These are phyloP conservation scores for Bryopsis sp. DNA, from an alignment of 139 green algal genomes.

Conservation along the genomic window DNA sequence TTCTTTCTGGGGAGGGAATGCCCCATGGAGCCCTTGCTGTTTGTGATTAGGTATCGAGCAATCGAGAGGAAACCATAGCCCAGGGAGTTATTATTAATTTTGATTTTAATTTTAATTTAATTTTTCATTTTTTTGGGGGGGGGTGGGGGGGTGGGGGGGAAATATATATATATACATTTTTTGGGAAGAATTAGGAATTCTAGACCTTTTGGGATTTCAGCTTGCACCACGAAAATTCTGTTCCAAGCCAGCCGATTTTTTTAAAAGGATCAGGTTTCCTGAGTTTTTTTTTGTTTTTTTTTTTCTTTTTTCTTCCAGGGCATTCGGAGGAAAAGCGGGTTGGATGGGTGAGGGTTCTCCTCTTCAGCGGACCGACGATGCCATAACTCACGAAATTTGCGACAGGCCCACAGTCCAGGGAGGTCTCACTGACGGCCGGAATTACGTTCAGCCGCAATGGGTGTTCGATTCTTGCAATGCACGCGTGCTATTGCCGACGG, in stretches of 20 bases:
- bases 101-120: too few relatives aligned
- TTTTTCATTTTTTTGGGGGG: too few relatives aligned
- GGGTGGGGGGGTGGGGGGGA: too few relatives aligned
- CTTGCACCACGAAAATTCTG: too few relatives aligned
- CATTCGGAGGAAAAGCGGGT: constrained; percentile 80
- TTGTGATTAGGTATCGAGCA: constrained; percentile 63
- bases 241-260: too few relatives aligned
- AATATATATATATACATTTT: too few relatives aligned
- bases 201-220: too few relatives aligned
- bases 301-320: constrained; percentile 21
- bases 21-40: constrained; percentile 79
- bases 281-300: background rate
- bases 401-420: constrained; percentile 49
- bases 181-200: too few relatives aligned
- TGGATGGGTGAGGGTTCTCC: constrained; percentile 90
- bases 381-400: constrained; percentile 89
- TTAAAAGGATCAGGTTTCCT: too few relatives aligned
- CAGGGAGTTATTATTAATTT: too few relatives aligned
- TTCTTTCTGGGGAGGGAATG: constrained; percentile 90
- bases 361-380: constrained; percentile 44
- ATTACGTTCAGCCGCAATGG: constrained; percentile 99
- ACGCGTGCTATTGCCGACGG: constrained; percentile 55
- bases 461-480: constrained; percentile 78
- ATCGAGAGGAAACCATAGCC: too few relatives aligned
- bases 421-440: constrained; percentile 26